Conservation (phyloP, 2,329 filamentous ascomycete species). For the Aspergillus sp. region DNA sequence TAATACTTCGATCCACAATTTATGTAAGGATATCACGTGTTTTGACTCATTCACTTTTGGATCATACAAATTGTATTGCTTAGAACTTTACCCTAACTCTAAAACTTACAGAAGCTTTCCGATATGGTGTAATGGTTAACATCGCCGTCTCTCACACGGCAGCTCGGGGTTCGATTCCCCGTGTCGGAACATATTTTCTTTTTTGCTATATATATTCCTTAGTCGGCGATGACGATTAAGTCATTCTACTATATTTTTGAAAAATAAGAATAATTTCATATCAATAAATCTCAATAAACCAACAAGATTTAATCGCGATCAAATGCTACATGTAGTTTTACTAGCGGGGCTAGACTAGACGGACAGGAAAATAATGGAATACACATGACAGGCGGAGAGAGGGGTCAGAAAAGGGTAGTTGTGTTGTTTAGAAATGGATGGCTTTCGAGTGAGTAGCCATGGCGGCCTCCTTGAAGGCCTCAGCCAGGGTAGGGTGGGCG, state of each 20-base stretch:
- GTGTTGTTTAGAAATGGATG: conserved; percentile 71
- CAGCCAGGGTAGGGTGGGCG: conserved; percentile 89
- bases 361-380: conserved; percentile 12
- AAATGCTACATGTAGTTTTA: conserved; percentile 33
- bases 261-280: conserved; percentile 5
- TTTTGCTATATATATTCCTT: not conserved
- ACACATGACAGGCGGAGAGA: conserved; percentile 3
- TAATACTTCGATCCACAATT: no score
- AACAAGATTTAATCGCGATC: conserved; percentile 25
- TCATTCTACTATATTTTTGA: not conserved
- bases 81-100: no score
- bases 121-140: conserved; percentile 7
- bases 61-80: no score
- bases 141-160: conserved; percentile 5
- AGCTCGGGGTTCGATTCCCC: conserved; percentile 6
- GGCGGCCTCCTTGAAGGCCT: conserved; percentile 99
- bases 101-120: not conserved
- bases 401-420: conserved; percentile 5
- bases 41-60: no score
- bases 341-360: conserved; percentile 31
- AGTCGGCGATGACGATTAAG: not conserved
- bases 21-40: no score
- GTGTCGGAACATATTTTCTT: conserved; percentile 1
- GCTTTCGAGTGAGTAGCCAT: conserved; percentile 95
- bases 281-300: conserved; percentile 16